Evolutionary conservation across 192 early-diverging fungal genomes (phyloP).

Genomic region (Podochytrium sp.): DNA sequence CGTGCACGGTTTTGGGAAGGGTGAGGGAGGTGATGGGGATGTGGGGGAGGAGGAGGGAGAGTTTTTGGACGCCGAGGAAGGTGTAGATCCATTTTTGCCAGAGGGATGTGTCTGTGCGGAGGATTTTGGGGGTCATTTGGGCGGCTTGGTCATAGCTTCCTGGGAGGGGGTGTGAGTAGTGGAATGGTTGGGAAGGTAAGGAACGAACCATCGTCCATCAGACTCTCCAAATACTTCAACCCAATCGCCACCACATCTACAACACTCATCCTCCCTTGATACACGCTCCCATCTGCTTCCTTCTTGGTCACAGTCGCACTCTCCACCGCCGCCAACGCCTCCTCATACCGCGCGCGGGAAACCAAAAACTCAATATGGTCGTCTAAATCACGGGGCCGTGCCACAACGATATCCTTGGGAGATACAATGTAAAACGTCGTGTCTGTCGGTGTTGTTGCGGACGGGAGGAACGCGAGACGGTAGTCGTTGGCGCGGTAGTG

Average conservation of each 20-base stretch:
- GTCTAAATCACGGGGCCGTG: constrained; percentile 82
- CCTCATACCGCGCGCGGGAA: constrained; percentile 77
- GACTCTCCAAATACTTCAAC: constrained; percentile 73
- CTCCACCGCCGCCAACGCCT: constrained; percentile 75
- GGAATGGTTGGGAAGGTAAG: not conserved
- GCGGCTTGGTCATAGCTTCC: constrained; percentile 73
- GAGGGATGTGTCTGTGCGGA: constrained; percentile 65
- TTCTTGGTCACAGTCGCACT: constrained; percentile 27
- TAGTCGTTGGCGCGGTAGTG: constrained; percentile 96
- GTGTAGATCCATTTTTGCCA: constrained; percentile 94
- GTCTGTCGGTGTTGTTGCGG: constrained; percentile 46
- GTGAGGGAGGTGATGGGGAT: constrained; percentile 78
- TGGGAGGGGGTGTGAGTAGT: not conserved
- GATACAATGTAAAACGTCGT: constrained; percentile 90
- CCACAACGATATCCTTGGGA: constrained; percentile 92
- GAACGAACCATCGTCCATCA: constrained; percentile 65
- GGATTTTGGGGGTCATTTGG: constrained; percentile 69
- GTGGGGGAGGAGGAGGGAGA: constrained; percentile 73
- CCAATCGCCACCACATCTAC: constrained; percentile 76
- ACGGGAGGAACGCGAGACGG: constrained; percentile 55
- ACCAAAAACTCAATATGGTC: constrained; percentile 95
- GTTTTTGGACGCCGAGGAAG: constrained; percentile 80
- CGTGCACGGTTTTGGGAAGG: constrained; percentile 80
- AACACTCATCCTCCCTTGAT: constrained; percentile 41
- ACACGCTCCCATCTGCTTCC: constrained; percentile 40